Conservation (phyloP, 805 yeast genomes). For the Candida alai region DNA sequence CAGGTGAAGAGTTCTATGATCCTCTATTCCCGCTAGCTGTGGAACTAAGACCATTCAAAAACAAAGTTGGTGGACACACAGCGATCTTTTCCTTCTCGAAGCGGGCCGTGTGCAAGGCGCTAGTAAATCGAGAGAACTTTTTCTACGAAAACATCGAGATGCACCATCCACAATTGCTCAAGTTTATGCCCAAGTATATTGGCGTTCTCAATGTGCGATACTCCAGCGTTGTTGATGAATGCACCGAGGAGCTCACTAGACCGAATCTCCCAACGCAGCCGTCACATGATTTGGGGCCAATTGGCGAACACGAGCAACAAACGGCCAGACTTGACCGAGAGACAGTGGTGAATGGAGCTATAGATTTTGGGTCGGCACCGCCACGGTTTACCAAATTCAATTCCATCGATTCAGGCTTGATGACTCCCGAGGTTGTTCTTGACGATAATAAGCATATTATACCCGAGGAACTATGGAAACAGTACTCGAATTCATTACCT, state of each 20-base stretch:
- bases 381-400: neutral
- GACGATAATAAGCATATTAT: constrained; percentile 91
- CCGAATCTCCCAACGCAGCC: neutral
- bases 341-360: no score
- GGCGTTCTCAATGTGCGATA: constrained; percentile 93
- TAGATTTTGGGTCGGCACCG: no score
- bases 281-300: neutral
- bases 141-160: constrained; percentile 90
- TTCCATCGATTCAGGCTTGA: constrained; percentile 1
- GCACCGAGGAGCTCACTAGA: constrained; percentile 4
- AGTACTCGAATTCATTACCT: constrained; percentile 42
- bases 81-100: constrained; percentile 91
- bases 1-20: neutral
- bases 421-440: constrained; percentile 73
- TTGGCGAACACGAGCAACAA: neutral
- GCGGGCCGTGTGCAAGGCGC: constrained; percentile 89
- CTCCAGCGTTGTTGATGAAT: constrained; percentile 42
- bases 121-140: constrained; percentile 82
- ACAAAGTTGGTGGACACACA: constrained; percentile 97
- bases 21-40: constrained; percentile 65
- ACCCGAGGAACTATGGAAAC: constrained; percentile 73
- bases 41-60: constrained; percentile 84
- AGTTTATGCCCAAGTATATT: constrained; percentile 89
- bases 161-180: constrained; percentile 68
- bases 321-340: no score